These are phyloP conservation scores for Tillandsia fasciculata DNA, from an alignment of 176 grass and related monocot genomes.

Conservation along the genomic window DNA sequence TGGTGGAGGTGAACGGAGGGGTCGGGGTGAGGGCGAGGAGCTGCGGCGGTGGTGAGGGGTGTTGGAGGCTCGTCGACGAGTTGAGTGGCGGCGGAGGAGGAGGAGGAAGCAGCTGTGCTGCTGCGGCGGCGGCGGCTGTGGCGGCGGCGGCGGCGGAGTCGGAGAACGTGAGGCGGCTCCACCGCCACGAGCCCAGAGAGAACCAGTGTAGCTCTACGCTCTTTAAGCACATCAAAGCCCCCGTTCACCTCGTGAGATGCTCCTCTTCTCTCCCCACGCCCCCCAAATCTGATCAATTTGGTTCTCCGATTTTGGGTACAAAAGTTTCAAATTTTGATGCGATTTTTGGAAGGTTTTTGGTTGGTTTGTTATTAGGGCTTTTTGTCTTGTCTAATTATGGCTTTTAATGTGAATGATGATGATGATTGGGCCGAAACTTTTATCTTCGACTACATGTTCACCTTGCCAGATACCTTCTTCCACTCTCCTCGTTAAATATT, in stretches of 20 bases:
- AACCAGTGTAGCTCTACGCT: slow-evolving; percentile 75
- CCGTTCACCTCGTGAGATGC: slow-evolving; percentile 61
- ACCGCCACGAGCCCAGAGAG: slow-evolving; percentile 46
- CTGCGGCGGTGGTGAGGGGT: slow-evolving; percentile 7
- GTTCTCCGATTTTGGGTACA: neutral
- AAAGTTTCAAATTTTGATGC: neutral
- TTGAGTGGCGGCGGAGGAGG: neutral
- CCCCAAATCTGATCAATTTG: neutral
- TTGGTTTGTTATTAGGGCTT: neutral
- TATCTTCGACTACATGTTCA: no score
- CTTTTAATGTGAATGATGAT: neutral
- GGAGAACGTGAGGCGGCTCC: slow-evolving; percentile 54
- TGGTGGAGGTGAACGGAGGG: neutral
- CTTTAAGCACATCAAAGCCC: slow-evolving; percentile 70
- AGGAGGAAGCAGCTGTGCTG: neutral
- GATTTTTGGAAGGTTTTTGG: neutral
- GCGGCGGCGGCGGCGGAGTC: slow-evolving; percentile 18
- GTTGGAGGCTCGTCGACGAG: slow-evolving; percentile 36
- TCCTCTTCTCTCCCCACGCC: neutral
- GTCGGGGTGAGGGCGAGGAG: neutral
- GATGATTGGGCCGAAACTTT: no score
- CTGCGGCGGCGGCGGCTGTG: neutral
- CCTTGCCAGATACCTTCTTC: no score
- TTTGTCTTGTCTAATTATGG: neutral
- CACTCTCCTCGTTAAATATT: no score